Percentiles rank a stretch among this genome's conserved stretches.
These are phyloP conservation scores for Tylopilus sp. DNA, from an alignment of 768 basidiomycete genomes.

Conservation along the genomic window DNA sequence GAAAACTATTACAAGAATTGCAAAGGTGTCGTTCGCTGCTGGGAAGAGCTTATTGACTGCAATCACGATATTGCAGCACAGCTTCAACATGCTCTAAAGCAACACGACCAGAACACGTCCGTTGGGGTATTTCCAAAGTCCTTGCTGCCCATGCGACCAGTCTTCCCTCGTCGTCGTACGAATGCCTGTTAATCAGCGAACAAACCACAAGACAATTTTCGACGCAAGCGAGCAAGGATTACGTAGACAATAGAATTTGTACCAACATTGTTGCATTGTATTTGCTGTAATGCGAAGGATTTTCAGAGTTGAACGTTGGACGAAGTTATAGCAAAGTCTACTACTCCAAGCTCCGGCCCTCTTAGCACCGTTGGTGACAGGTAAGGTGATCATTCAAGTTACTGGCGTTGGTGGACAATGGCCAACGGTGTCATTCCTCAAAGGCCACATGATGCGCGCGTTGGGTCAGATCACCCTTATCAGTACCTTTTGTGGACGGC, in stretches of 20 bases:
- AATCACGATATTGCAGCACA: conserved; percentile 35
- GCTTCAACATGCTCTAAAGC: conserved; percentile 40
- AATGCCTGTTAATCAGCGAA: conserved; percentile 4
- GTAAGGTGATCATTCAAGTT: background rate
- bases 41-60: conserved; percentile 42
- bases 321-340: too few relatives aligned
- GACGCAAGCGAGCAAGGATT: background rate
- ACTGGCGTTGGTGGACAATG: background rate
- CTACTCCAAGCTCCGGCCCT: too few relatives aligned
- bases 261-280: background rate
- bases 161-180: conserved; percentile 4
- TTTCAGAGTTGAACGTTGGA: too few relatives aligned
- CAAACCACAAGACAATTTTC: too few relatives aligned
- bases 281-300: background rate
- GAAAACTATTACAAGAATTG: conserved; percentile 47
- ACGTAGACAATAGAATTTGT: background rate
- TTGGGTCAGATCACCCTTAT: background rate
- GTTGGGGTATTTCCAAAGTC: conserved; percentile 49
- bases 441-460: conserved; percentile 1
- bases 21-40: conserved; percentile 36
- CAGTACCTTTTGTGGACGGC: background rate
- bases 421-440: conserved; percentile 13
- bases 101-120: conserved; percentile 47
- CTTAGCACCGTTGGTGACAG: background rate
- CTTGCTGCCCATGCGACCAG: conserved; percentile 36